Conservation (phyloP, 495 filamentous ascomycete species). For the Evernia prunastri region DNA sequence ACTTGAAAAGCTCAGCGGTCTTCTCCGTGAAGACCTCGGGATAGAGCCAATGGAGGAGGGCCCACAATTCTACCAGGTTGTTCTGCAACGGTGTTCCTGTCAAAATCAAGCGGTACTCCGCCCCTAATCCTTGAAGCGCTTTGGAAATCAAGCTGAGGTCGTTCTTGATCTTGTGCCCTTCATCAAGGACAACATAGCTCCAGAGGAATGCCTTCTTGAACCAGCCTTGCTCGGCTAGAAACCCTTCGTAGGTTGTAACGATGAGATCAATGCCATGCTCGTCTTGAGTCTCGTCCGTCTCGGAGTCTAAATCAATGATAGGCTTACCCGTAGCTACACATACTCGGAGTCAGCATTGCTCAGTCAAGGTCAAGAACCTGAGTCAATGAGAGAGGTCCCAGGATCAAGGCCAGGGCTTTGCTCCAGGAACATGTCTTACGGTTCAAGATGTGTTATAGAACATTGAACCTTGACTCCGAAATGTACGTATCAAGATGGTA, state of each 20-base stretch:
- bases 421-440: too few species aligned
- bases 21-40: slow-evolving; percentile 53
- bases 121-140: slow-evolving; percentile 44
- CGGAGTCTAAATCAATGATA: slow-evolving; percentile 33
- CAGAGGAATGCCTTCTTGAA: slow-evolving; percentile 55
- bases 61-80: slow-evolving; percentile 57
- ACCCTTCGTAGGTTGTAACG: slow-evolving; percentile 58
- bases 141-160: slow-evolving; percentile 44
- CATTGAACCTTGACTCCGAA: too few species aligned
- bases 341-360: too few species aligned
- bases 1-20: slow-evolving; percentile 47
- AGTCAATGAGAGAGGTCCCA: too few species aligned
- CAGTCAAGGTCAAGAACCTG: too few species aligned
- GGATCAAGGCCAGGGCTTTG: too few species aligned
- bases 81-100: slow-evolving; percentile 64
- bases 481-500: too few species aligned
- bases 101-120: slow-evolving; percentile 55
- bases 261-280: slow-evolving; percentile 43
- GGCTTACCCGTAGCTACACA: slow-evolving; percentile 31
- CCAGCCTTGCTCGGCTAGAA: slow-evolving; percentile 50
- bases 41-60: slow-evolving; percentile 56
- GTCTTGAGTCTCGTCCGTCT: slow-evolving; percentile 30
- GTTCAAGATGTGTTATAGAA: too few species aligned
- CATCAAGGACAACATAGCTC: slow-evolving; percentile 53
- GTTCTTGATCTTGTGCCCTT: slow-evolving; percentile 59